Conservation (phyloP, 441 rosid genomes). For the Breynia disticha region DNA sequence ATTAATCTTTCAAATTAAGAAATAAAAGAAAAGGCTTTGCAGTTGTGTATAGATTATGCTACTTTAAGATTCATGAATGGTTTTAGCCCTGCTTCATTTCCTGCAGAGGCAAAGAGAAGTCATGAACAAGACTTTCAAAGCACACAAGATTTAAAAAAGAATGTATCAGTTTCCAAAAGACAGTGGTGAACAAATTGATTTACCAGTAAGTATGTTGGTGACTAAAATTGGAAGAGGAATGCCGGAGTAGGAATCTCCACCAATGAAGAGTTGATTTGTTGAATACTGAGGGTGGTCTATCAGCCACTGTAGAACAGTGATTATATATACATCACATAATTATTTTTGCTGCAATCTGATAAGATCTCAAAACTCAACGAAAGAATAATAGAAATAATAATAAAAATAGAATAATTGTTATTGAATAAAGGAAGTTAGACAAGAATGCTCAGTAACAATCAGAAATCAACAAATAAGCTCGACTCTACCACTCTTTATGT, state of each 20-base stretch:
- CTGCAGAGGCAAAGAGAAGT: neutral
- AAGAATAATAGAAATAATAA: no score
- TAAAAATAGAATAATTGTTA: no score
- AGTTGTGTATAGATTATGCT: neutral
- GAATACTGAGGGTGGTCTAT: conserved; percentile 38
- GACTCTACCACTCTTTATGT: no score
- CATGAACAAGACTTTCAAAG: neutral
- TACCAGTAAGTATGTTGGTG: conserved; percentile 9
- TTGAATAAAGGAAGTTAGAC: no score
- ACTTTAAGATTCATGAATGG: conserved; percentile 13
- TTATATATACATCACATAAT: neutral
- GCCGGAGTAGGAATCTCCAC: conserved; percentile 81
- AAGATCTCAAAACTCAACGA: no score
- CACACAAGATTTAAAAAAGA: no score
- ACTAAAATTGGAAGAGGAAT: conserved; percentile 37
- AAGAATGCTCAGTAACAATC: no score
- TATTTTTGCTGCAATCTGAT: no score
- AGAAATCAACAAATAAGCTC: no score
- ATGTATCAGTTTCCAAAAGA: no score
- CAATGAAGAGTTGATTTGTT: conserved; percentile 40
- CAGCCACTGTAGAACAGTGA: conserved; percentile 45
- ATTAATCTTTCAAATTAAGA: neutral
- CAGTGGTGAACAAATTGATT: conserved; percentile 26
- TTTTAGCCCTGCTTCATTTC: conserved; percentile 7
- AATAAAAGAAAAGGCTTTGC: neutral